phyloP scores from a whole-genome alignment of 2,329 filamentous ascomycete species.

The Colletotrichum incanum region DNA sequence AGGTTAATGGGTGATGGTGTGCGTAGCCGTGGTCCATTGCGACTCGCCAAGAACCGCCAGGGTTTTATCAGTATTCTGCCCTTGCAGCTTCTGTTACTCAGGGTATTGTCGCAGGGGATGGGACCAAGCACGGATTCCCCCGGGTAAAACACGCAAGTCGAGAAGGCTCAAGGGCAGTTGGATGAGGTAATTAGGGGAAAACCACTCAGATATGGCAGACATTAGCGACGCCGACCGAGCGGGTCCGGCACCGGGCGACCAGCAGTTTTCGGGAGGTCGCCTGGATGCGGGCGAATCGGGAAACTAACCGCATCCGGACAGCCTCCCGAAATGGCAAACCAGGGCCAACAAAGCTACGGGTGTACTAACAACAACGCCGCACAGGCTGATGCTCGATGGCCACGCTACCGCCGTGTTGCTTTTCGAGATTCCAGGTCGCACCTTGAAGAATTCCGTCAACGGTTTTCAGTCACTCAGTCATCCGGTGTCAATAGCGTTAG shows the following conservation, averaged over 20 bases:
- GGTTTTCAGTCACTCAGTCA: neutral
- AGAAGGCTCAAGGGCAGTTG: neutral
- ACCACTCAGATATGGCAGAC: constrained; percentile 25
- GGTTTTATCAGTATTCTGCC: constrained; percentile 16
- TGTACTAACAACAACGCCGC: neutral
- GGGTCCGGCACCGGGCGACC: constrained; percentile 38
- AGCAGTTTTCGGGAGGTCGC: constrained; percentile 39
- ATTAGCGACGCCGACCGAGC: constrained; percentile 26
- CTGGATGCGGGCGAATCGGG: constrained; percentile 23
- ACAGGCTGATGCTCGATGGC: neutral
- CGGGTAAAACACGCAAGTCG: constrained; percentile 5
- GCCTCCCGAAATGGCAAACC: constrained; percentile 32
- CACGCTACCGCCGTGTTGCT: constrained; percentile 1
- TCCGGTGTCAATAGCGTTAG: neutral
- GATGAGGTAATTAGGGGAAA: neutral
- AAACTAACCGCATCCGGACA: constrained; percentile 37
- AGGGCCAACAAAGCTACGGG: constrained; percentile 10
- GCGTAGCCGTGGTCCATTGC: neutral
- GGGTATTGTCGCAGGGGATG: neutral
- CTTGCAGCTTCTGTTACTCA: constrained; percentile 12
- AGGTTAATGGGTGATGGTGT: constrained; percentile 1
- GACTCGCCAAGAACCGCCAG: constrained; percentile 18
- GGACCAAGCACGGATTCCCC: neutral
- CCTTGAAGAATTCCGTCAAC: constrained; percentile 13
- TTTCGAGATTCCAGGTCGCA: constrained; percentile 1